These are phyloP conservation scores for Populus hybrid DNA, from an alignment of 441 rosid species.

Conservation along the genomic window DNA sequence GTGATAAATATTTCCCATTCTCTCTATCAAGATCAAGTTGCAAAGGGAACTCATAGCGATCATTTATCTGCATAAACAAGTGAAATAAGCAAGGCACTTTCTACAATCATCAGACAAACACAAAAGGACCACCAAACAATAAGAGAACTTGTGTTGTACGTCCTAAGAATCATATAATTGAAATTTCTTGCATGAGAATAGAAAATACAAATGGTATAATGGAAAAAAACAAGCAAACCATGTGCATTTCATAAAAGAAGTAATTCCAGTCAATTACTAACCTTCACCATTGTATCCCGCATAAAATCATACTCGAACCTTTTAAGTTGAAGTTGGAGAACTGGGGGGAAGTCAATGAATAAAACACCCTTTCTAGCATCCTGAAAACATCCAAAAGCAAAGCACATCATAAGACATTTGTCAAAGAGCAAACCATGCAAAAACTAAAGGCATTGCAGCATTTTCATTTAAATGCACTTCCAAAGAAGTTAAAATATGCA, in stretches of 20 bases:
- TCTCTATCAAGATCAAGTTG: slow-evolving; percentile 92
- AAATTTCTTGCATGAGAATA: background rate
- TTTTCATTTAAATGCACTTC: slow-evolving; percentile 25
- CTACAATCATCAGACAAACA: background rate
- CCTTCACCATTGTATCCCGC: slow-evolving; percentile 96
- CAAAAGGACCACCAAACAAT: background rate
- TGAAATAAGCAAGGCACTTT: background rate
- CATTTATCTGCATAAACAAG: slow-evolving; percentile 59
- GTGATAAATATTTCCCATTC: slow-evolving; percentile 77
- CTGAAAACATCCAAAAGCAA: slow-evolving; percentile 33
- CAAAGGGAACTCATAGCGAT: slow-evolving; percentile 90
- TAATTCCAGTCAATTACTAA: slow-evolving; percentile 26
- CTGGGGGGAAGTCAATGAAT: slow-evolving; percentile 92
- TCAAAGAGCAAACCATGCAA: background rate
- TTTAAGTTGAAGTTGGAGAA: slow-evolving; percentile 94
- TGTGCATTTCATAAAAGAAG: slow-evolving; percentile 1
- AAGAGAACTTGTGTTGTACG: background rate
- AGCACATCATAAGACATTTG: background rate
- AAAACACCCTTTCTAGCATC: slow-evolving; percentile 95
- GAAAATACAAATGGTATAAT: background rate
- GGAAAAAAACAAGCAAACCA: background rate
- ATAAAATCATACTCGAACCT: slow-evolving; percentile 91
- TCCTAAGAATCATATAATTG: background rate
- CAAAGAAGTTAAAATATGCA: slow-evolving; percentile 55
- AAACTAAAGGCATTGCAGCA: background rate